Percentiles rank a stretch among this genome's conserved stretches.
Conservation (phyloP, 164 flowering plant genomes). For the Dillenia turbinata region DNA sequence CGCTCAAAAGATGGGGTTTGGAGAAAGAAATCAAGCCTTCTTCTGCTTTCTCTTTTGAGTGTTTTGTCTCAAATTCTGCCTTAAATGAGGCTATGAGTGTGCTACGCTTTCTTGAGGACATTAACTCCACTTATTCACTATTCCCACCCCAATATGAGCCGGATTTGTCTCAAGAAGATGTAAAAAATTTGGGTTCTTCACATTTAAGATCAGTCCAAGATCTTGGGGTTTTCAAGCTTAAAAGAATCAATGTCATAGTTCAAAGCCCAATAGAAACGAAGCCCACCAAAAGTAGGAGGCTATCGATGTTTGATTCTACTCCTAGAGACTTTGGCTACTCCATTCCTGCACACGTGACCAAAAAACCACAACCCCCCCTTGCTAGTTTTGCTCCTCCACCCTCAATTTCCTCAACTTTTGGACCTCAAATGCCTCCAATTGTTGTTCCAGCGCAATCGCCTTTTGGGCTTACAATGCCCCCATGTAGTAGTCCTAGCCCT, state of each 20-base stretch:
- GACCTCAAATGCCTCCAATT: constrained; percentile 21
- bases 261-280: constrained; percentile 12
- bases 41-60: constrained; percentile 38
- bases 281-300: constrained; percentile 41
- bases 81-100: constrained; percentile 21
- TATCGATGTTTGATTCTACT: constrained; percentile 29
- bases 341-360: constrained; percentile 35
- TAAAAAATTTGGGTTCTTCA: constrained; percentile 40
- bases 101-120: constrained; percentile 33
- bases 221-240: constrained; percentile 11
- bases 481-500: constrained; percentile 22
- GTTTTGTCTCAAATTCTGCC: constrained; percentile 27
- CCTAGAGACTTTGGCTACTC: constrained; percentile 36
- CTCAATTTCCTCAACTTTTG: constrained; percentile 14
- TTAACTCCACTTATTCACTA: constrained; percentile 53
- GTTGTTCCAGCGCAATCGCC: constrained; percentile 32
- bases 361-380: constrained; percentile 43
- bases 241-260: constrained; percentile 5
- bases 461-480: constrained; percentile 33
- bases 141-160: constrained; percentile 24
- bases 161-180: constrained; percentile 17
- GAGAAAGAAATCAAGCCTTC: constrained; percentile 63
- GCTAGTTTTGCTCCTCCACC: constrained; percentile 19
- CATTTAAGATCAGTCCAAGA: constrained; percentile 13
- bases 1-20: constrained; percentile 75